These are phyloP conservation scores for Picocystis salinarum DNA, from an alignment of 139 green algal species.

Conservation along the genomic window DNA sequence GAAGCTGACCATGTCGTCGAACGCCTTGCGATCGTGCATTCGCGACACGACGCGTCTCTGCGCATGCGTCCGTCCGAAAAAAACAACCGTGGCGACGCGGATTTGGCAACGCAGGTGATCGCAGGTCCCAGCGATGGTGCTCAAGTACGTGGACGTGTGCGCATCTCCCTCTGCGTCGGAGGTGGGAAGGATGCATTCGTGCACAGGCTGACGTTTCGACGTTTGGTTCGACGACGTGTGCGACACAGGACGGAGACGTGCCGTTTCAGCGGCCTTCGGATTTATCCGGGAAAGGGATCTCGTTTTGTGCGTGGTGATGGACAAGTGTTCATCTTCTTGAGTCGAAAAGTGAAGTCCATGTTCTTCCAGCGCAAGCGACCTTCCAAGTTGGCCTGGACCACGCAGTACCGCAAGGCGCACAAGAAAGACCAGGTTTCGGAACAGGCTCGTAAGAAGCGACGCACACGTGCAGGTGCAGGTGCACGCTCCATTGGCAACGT, in stretches of 20 bases:
- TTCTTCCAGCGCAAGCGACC: constrained; percentile 78
- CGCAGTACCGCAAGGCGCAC: constrained; percentile 83
- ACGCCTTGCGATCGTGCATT: no score
- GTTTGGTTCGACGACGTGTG: no score
- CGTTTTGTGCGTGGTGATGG: constrained; percentile 75
- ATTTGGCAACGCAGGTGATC: no score
- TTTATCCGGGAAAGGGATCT: constrained; percentile 87
- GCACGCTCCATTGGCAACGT: constrained; percentile 63
- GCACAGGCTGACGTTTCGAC: no score
- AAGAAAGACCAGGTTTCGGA: constrained; percentile 75
- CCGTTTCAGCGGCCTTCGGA: constrained; percentile 93
- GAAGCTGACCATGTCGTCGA: no score
- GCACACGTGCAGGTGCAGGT: constrained; percentile 29
- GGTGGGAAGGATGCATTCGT: no score
- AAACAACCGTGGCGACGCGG: no score
- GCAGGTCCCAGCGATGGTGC: constrained; percentile 13
- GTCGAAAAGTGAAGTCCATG: constrained; percentile 76
- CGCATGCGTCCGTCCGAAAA: no score
- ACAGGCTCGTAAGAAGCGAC: constrained; percentile 71
- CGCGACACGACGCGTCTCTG: no score
- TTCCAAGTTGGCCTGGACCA: constrained; percentile 94
- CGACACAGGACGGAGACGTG: constrained; percentile 80
- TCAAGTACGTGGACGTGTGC: constrained; percentile 22
- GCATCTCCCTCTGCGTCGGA: no score
- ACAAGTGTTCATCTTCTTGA: constrained; percentile 90